Evolutionary conservation across 495 filamentous ascomycete genomes (phyloP).

Genomic region (Bryoglossum gracile): DNA sequence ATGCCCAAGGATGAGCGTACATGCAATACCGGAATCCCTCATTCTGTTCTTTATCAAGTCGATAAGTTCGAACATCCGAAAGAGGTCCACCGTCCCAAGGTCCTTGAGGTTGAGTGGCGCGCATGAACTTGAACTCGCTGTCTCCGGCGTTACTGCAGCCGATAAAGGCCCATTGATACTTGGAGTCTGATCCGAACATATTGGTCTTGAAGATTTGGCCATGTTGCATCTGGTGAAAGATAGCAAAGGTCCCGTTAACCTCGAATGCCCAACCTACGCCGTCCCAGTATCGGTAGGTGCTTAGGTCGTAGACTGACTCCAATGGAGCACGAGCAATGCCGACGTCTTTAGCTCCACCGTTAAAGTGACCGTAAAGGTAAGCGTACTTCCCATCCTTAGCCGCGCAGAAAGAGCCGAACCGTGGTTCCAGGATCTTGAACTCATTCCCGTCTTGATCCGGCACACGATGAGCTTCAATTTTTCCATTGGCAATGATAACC

Average conservation of each 20-base stretch:
- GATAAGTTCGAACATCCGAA: slow-evolving; percentile 13
- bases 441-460: neutral
- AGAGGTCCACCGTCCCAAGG: slow-evolving; percentile 24
- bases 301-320: neutral
- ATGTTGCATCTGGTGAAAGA: slow-evolving; percentile 16
- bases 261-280: slow-evolving; percentile 21
- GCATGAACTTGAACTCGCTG: slow-evolving; percentile 23
- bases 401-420: slow-evolving; percentile 22
- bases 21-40: slow-evolving; percentile 23
- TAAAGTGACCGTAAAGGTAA: slow-evolving; percentile 24
- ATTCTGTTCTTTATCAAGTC: neutral
- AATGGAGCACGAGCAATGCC: slow-evolving; percentile 21
- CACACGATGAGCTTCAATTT: neutral
- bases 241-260: slow-evolving; percentile 8
- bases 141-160: slow-evolving; percentile 24
- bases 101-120: slow-evolving; percentile 20
- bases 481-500: neutral
- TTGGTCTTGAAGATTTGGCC: slow-evolving; percentile 24
- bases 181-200: slow-evolving; percentile 24
- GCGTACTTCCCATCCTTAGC: slow-evolving; percentile 11
- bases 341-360: slow-evolving; percentile 11
- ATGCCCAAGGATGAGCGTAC: slow-evolving; percentile 28
- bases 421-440: slow-evolving; percentile 23
- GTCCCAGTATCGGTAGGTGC: slow-evolving; percentile 5
- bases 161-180: slow-evolving; percentile 22